phyloP scores from a whole-genome alignment of 768 basidiomycete species.

The Russula sp. region DNA sequence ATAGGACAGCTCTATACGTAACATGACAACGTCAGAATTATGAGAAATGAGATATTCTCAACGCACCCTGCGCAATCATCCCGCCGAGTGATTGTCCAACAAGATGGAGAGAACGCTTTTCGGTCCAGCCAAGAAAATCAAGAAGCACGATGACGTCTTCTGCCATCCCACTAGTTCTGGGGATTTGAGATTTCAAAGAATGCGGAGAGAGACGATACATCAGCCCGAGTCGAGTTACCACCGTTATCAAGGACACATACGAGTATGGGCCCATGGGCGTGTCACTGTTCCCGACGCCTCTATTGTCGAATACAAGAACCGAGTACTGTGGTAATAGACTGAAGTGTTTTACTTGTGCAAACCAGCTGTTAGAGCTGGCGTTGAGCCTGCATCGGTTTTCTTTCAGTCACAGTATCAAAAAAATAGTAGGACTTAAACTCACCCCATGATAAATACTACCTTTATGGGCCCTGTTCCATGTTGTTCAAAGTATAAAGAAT shows the following conservation, averaged over 20 bases:
- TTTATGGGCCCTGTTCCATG: conserved; percentile 68
- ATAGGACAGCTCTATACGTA: conserved; percentile 56
- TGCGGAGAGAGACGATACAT: conserved; percentile 2
- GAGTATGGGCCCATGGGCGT: conserved; percentile 73
- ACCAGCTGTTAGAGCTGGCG: conserved; percentile 61
- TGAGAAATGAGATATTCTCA: background rate
- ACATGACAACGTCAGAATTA: background rate
- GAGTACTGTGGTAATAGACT: conserved; percentile 52
- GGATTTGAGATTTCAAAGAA: background rate
- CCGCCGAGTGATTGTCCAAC: conserved; percentile 78
- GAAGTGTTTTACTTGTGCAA: conserved; percentile 62
- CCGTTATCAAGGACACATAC: conserved; percentile 41
- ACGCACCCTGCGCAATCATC: conserved; percentile 75
- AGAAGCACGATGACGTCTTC: conserved; percentile 66
- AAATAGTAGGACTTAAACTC: background rate
- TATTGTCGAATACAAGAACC: conserved; percentile 76
- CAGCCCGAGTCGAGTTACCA: background rate
- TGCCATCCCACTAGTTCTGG: conserved; percentile 74
- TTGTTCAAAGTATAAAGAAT: conserved; percentile 76
- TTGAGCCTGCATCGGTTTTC: conserved; percentile 46
- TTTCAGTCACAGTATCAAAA: background rate
- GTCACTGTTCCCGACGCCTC: conserved; percentile 75
- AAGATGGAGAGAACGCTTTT: conserved; percentile 57
- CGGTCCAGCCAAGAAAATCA: conserved; percentile 70
- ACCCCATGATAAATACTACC: conserved; percentile 78